Evolutionary conservation across 2,329 filamentous ascomycete genomes (phyloP), one percentile per base, ranked within the genome.

Genomic region (Calycina herbarum): DNA sequence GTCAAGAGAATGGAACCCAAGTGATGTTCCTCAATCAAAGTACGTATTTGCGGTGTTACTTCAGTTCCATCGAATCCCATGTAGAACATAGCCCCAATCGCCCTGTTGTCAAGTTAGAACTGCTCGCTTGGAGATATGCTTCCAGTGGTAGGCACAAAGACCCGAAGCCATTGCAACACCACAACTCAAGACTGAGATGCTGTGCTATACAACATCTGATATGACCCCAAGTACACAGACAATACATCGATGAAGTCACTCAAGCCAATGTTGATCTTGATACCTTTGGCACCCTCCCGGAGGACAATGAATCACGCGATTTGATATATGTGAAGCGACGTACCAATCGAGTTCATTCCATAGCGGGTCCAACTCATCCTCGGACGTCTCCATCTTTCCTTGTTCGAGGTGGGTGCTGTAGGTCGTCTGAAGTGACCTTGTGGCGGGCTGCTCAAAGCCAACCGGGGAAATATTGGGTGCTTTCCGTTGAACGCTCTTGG

Each of bases 1-100:
- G 91, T 94, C 68, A 95, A 80, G 66, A 93, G 82, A 74, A 98
- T 91, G 62, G 93, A 95, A 64, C 95, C 95, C 59, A 99, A 83
- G 77, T 98, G 91, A 76, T 94, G 88, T 71, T 92, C 85, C 76
- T 92, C 88, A 74, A 96, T 95, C 71, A 94, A 84, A 72, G 86
- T 89, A 70, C 86, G 87, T 76, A 95, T 93, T 78, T 94, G 91
- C 67, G 91, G 91, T 31, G 91, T 94, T 63, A 95, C 89, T 76
- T 91, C 86, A 64, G 90, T 92, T 67, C 92, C 92, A 82, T 95
- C 91, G 83, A 92, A 96, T 77, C 91, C 91, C 68, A 70, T 72
- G 42, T 57, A 66, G 33, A 65, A 61, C 48, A 33, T 67, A 42
- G 61, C 76, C 54, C 64, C 64, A 57, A 65, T 66, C 27, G 59